Conservation (phyloP, 208 protist genomes). For the Leishmania martiniquensis region DNA sequence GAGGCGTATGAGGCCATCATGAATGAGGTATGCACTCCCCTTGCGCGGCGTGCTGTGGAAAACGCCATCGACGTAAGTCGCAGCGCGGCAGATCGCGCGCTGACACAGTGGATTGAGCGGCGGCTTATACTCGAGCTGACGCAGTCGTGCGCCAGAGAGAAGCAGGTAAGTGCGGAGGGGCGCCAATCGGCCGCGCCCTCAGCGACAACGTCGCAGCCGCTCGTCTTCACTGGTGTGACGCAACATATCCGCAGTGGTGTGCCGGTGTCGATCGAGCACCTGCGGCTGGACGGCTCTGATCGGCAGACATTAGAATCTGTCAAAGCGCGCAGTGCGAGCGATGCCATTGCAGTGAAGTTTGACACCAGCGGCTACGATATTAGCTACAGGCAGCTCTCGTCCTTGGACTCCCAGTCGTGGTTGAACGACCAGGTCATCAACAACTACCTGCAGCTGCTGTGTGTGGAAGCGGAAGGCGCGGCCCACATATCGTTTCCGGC, state of each 20-base stretch:
- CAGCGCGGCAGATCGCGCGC: conserved; percentile 36
- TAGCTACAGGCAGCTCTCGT: conserved; percentile 63
- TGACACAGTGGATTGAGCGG: conserved; percentile 46
- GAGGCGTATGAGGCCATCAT: conserved; percentile 46
- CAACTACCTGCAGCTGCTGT: conserved; percentile 76
- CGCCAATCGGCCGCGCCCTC: background rate
- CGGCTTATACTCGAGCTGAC: conserved; percentile 22
- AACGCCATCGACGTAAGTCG: conserved; percentile 7
- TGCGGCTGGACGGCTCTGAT: conserved; percentile 55
- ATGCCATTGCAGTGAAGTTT: conserved; percentile 38
- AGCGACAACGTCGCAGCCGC: background rate
- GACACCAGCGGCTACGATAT: conserved; percentile 43
- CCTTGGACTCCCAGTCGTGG: conserved; percentile 56
- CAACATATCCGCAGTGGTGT: conserved; percentile 43
- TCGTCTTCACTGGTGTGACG: conserved; percentile 38
- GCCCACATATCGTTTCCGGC: conserved; percentile 1
- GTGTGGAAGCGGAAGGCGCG: conserved; percentile 19
- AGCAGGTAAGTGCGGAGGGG: background rate
- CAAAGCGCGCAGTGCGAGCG: conserved; percentile 18
- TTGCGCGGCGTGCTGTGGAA: conserved; percentile 28
- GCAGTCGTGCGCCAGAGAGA: background rate
- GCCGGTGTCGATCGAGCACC: conserved; percentile 26
- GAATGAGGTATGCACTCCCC: conserved; percentile 23
- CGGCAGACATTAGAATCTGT: conserved; percentile 21
- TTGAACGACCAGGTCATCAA: conserved; percentile 89